A percentile compares a stretch with the other conserved stretches of the same genome.
phyloP scores from a whole-genome alignment of 495 filamentous ascomycete genomes.

The Daldinia concentrica region DNA sequence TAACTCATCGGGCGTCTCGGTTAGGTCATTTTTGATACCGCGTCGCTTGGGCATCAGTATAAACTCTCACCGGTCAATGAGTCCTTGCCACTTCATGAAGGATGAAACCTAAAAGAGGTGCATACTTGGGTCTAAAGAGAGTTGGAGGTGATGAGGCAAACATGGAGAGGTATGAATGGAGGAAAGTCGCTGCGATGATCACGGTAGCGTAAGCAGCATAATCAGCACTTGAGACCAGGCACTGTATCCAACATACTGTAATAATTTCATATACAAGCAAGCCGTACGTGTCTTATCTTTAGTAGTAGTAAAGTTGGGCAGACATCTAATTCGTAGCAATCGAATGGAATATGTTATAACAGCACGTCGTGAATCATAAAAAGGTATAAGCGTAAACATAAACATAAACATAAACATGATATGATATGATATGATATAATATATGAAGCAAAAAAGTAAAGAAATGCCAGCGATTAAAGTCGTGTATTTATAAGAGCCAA shows the following conservation, averaged over 20 bases:
- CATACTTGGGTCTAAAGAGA: constrained; percentile 22
- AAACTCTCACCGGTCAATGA: constrained; percentile 34
- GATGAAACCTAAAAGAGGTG: constrained; percentile 29
- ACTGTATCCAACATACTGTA: constrained; percentile 14
- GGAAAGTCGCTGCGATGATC: constrained; percentile 16
- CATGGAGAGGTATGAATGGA: constrained; percentile 20
- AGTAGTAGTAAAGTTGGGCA: constrained; percentile 1
- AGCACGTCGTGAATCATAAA: not conserved
- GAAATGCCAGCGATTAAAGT: not conserved
- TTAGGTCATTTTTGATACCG: constrained; percentile 16
- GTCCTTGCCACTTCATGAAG: constrained; percentile 24
- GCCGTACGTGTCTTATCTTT: constrained; percentile 8
- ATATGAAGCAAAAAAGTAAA: not conserved
- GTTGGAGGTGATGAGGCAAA: constrained; percentile 22
- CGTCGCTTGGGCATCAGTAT: constrained; percentile 30
- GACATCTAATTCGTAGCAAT: not conserved
- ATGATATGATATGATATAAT: not conserved
- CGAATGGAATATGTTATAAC: not conserved
- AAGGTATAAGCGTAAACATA: not conserved
- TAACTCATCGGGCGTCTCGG: constrained; percentile 20
- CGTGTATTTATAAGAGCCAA: not conserved
- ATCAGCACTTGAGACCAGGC: not conserved
- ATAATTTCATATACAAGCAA: constrained; percentile 1
- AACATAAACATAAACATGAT: not conserved
- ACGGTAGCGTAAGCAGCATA: constrained; percentile 14